Evolutionary conservation across 2,329 filamentous ascomycete species (phyloP), one percentile per base, ranked within the genome.

Genomic region (Blastomyces silverae): DNA sequence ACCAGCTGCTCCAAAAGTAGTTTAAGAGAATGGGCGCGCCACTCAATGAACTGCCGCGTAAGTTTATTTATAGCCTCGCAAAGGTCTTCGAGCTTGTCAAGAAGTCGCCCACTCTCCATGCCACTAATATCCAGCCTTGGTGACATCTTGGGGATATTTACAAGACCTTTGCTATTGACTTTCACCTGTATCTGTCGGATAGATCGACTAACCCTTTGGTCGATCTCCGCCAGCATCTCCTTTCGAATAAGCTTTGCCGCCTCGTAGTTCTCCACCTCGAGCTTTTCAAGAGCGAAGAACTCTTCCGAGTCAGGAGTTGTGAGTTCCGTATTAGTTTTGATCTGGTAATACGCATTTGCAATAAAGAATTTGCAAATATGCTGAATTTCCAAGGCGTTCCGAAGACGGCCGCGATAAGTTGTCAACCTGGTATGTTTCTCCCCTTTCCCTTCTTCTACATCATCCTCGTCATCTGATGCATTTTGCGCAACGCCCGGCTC

Each of bases 311-410:
- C 85, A 0, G 87, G 85, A 28, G 79, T 73, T 0, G 87, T 91
- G 70, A 88, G 78, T 1, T 84, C 80, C 56, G 84, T 75, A 64
- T 92, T 85, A 0, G 85, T 84, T 72, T 92, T 94, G 67, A 95
- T 89, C 72, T 96, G 91, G 72, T 87, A 97, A 69, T 88, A 87
- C 0, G 87, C 89, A 69, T 92, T 96, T 17, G 88, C 91, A 34
- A 88, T 88, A 72, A 95, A 96, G 77, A 97, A 97, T 0, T 86
- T 82, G 39, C 89, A 91, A 68, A 88, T 87, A 73, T 97, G 93
- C 66, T 93, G 84, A 55, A 95, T 76, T 72, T 96, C 91, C 22
- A 96, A 79, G 2, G 90, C 87, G 25, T 81, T 83, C 11, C 91
- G 87, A 28, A 97, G 79, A 55, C 86, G 84, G 63, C 87, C 85